Evolutionary conservation across 352 stramenopile species (phyloP).

Genomic region (Phytophthora pistaciae): DNA sequence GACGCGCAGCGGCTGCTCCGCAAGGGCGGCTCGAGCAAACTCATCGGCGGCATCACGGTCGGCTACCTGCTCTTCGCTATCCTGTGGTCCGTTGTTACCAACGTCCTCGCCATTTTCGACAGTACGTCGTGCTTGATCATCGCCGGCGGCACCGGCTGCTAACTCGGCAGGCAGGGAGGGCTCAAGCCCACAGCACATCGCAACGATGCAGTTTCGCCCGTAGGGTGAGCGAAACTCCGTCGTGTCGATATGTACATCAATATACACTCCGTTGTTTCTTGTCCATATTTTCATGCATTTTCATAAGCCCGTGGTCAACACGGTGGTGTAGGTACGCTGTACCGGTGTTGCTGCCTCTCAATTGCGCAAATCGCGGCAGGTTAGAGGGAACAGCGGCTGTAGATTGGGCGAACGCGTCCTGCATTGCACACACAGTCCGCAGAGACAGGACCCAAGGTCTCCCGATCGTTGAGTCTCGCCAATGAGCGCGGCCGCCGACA

Average conservation of each 20-base stretch:
- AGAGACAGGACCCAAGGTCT: conserved; percentile 5
- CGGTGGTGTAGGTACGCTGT: too few relatives aligned
- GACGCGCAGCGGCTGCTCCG: conserved; percentile 21
- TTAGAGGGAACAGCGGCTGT: not conserved
- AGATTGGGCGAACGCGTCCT: not conserved
- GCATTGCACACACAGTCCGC: not conserved
- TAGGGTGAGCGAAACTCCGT: conserved; percentile 3
- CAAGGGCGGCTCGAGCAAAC: conserved; percentile 18
- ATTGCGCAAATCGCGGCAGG: not conserved
- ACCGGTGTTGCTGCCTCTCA: not conserved
- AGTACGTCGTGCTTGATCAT: conserved; percentile 22
- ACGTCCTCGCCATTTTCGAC: conserved; percentile 32
- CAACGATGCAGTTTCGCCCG: conserved; percentile 10
- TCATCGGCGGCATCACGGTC: conserved; percentile 21
- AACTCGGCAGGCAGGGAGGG: not conserved
- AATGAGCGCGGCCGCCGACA: not conserved
- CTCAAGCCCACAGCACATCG: conserved; percentile 1
- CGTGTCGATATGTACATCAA: conserved; percentile 3
- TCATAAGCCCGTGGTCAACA: not conserved
- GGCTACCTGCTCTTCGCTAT: conserved; percentile 23
- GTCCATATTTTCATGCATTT: not conserved
- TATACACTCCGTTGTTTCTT: not conserved
- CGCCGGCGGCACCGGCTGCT: conserved; percentile 15
- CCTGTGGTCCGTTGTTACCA: conserved; percentile 27
- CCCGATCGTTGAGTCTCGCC: conserved; percentile 9